Evolutionary conservation across 2,329 filamentous ascomycete genomes (phyloP).

Genomic region (Cladophialophora bantiana): DNA sequence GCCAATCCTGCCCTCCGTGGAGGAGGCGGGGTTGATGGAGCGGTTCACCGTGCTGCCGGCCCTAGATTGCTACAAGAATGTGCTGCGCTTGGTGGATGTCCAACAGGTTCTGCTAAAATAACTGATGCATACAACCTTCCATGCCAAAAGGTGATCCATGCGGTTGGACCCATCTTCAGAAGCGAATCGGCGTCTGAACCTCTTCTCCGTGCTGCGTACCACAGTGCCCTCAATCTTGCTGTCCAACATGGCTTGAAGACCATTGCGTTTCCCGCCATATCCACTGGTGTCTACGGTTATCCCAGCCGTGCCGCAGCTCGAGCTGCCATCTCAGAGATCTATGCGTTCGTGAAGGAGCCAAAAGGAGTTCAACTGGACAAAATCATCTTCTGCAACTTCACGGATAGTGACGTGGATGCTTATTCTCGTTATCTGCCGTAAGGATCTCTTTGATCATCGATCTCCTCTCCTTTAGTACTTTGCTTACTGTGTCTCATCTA

Average conservation of each 20-base stretch:
- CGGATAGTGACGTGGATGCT: constrained; percentile 75
- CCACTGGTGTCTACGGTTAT: constrained; percentile 90
- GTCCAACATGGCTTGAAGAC: constrained; percentile 69
- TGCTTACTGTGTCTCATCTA: constrained; percentile 39
- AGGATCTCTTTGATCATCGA: constrained; percentile 49
- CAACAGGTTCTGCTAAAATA: constrained; percentile 81
- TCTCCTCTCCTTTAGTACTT: background rate
- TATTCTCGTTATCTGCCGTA: constrained; percentile 78
- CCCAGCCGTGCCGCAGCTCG: constrained; percentile 75
- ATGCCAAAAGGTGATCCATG: constrained; percentile 81
- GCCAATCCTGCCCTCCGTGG: constrained; percentile 80
- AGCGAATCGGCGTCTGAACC: constrained; percentile 46
- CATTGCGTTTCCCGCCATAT: constrained; percentile 83
- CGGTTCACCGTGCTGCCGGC: constrained; percentile 86
- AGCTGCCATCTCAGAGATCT: constrained; percentile 70
- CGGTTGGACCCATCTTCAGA: constrained; percentile 83
- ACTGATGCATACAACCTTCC: constrained; percentile 79
- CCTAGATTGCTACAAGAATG: constrained; percentile 73
- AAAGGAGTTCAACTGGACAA: constrained; percentile 64
- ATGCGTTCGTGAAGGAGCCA: constrained; percentile 59
- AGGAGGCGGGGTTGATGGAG: constrained; percentile 88
- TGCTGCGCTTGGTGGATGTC: constrained; percentile 72
- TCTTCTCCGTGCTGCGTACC: constrained; percentile 72
- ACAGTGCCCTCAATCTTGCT: constrained; percentile 73
- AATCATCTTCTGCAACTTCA: constrained; percentile 86